These are phyloP conservation scores for Pyrenophora tritici-repentis DNA, from an alignment of 2,329 filamentous ascomycete species.

Conservation along the genomic window DNA sequence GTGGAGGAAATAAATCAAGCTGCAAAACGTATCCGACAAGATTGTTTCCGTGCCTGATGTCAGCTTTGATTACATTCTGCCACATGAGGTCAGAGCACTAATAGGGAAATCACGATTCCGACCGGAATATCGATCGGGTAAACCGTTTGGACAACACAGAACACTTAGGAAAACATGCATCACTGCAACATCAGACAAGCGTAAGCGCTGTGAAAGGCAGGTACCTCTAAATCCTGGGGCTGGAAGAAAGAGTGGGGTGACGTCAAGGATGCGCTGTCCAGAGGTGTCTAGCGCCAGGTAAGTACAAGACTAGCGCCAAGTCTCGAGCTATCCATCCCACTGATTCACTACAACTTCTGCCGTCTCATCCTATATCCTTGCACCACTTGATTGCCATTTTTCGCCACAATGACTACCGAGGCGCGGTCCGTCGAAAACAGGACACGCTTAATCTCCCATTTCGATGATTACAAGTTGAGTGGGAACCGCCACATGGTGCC, in stretches of 20 bases:
- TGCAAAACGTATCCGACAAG: no score
- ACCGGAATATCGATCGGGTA: no score
- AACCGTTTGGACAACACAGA: no score
- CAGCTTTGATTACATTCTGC: no score
- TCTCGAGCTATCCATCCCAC: neutral
- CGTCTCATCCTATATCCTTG: constrained; percentile 5
- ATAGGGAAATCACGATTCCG: no score
- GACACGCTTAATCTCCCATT: constrained; percentile 15
- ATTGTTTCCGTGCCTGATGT: no score
- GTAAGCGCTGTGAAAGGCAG: no score
- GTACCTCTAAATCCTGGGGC: neutral
- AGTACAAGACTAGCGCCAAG: constrained; percentile 3
- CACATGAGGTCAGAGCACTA: no score
- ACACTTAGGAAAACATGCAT: no score
- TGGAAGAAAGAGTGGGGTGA: constrained; percentile 3
- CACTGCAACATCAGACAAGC: no score
- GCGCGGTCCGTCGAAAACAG: constrained; percentile 15
- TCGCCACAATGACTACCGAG: constrained; percentile 14
- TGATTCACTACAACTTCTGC: constrained; percentile 3
- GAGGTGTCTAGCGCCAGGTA: neutral
- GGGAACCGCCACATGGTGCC: neutral
- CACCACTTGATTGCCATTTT: neutral
- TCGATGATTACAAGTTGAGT: constrained; percentile 19
- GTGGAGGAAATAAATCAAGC: no score
- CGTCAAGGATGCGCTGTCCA: constrained; percentile 8